Conservation (phyloP, 192 early-diverging fungal genomes). For the Radiomyces spectabilis region DNA sequence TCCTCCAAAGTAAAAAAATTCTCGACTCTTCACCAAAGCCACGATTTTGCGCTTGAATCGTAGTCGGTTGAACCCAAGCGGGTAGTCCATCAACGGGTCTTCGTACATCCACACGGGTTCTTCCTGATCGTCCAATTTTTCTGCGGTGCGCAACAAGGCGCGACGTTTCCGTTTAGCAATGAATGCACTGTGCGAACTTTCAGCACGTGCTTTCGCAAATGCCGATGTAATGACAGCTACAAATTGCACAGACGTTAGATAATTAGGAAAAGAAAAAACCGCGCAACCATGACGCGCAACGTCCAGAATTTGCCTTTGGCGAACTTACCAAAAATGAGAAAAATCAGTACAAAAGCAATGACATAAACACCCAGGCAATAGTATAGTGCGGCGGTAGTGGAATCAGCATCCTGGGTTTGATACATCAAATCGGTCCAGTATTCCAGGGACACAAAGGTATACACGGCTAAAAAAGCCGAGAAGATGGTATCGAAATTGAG, state of each 20-base stretch:
- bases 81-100: background rate
- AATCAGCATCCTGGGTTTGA: slow-evolving; percentile 41
- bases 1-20: slow-evolving; percentile 25
- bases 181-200: slow-evolving; percentile 36
- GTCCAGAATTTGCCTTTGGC: background rate
- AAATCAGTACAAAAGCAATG: slow-evolving; percentile 43
- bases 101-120: slow-evolving; percentile 12
- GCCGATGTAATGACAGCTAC: slow-evolving; percentile 48
- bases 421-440: slow-evolving; percentile 51
- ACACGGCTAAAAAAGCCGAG: slow-evolving; percentile 38
- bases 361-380: slow-evolving; percentile 43
- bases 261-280: background rate
- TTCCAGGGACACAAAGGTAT: slow-evolving; percentile 36
- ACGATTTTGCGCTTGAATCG: background rate
- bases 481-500: slow-evolving; percentile 44
- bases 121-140: background rate
- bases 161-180: slow-evolving; percentile 26
- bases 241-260: background rate
- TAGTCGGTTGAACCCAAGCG: background rate
- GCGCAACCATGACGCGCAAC: too few relatives aligned
- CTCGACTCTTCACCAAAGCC: slow-evolving; percentile 10
- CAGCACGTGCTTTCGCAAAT: slow-evolving; percentile 46
- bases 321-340: slow-evolving; percentile 34
- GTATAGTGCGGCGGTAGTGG: slow-evolving; percentile 29
- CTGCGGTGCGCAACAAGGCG: slow-evolving; percentile 1